Evolutionary conservation across 345 rosid species (phyloP), one percentile per base, ranked within the genome.

Genomic region (Pistacia atlantica): DNA sequence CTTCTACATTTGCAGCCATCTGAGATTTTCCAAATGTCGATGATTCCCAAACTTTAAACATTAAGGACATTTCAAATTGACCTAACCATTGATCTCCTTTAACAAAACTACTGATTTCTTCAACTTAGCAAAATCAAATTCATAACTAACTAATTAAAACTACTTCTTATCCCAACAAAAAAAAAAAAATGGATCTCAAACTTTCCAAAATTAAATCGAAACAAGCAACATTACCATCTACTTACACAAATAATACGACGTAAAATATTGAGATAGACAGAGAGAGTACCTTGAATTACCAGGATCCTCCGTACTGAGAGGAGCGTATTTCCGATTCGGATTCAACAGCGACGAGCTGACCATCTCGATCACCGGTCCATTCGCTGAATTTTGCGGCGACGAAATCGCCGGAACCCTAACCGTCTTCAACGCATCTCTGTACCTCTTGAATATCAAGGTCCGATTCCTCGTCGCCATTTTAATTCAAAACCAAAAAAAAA

Each of bases 241-340:
- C 18, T 51, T 11, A 1, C n/a, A 54, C 46, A 42, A 42, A 42
- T 42, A 42, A 8, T 7, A 42, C 9, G 46, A 42, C 46, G 46
- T 42, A 42, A 42, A 6, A 42, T 5, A 42, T 42, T 42, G 46
- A n/a, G 22, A 20, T 17, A 20, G 25, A 66, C 18, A 51, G n/a
- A 49, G 46, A 62, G 11, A 1, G 54, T 77, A 97, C 97, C 98
- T 90, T 9, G 94, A 89, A 84, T 85, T 89, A 16, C 93, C 93
- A 37, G 94, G 95, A 88, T 97, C 98, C 25, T 94, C 95, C 10
- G 97, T 92, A 59, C 97, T 89, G 28, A 97, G 94, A 25, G 95
- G 97, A 80, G 93, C 81, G 72, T 97, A 97, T 8, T 86, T 73
- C 13, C 94, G 91, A 71, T 89, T 82, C 17, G 86, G 87, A 75